phyloP scores from a whole-genome alignment of 495 filamentous ascomycete genomes.

The Xanthoparmelia taractica region DNA sequence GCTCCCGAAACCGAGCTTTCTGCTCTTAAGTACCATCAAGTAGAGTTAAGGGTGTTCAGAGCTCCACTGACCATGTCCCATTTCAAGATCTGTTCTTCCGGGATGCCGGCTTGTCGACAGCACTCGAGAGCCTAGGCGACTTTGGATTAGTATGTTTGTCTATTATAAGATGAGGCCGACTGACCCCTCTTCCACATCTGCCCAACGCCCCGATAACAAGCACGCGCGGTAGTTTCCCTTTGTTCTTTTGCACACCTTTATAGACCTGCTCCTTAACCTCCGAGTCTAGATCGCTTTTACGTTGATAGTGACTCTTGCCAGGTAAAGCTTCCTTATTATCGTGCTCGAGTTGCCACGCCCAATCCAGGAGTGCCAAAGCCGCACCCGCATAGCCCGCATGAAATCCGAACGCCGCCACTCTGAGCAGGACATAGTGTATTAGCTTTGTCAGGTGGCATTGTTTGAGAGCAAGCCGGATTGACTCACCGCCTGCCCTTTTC shows the following conservation, averaged over 20 bases:
- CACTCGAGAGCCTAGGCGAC: conserved; percentile 52
- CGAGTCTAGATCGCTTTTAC: conserved; percentile 62
- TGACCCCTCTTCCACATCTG: conserved; percentile 71
- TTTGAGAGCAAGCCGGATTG: conserved; percentile 19
- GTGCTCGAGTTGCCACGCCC: conserved; percentile 80
- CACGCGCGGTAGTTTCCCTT: conserved; percentile 44
- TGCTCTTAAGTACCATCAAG: not conserved
- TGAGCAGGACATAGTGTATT: not conserved
- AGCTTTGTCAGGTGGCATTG: not conserved
- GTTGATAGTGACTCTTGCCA: conserved; percentile 64
- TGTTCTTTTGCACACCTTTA: conserved; percentile 44
- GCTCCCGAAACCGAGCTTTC: not conserved
- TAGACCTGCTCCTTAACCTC: conserved; percentile 64
- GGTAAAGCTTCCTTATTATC: conserved; percentile 56
- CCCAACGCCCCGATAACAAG: conserved; percentile 65
- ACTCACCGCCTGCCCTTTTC: conserved; percentile 68
- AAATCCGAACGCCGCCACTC: conserved; percentile 14
- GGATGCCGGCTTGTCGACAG: conserved; percentile 66
- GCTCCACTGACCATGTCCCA: conserved; percentile 62
- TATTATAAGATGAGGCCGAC: not conserved
- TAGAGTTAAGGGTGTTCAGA: not conserved
- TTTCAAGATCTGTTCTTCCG: conserved; percentile 65
- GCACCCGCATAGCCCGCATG: conserved; percentile 32
- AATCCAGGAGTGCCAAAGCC: conserved; percentile 74
- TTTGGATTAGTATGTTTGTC: too few relatives aligned